Percentiles rank a stretch among this genome's conserved stretches.
phyloP scores from a whole-genome alignment of 2,329 filamentous ascomycete species.

The Ascochyta fabae region DNA sequence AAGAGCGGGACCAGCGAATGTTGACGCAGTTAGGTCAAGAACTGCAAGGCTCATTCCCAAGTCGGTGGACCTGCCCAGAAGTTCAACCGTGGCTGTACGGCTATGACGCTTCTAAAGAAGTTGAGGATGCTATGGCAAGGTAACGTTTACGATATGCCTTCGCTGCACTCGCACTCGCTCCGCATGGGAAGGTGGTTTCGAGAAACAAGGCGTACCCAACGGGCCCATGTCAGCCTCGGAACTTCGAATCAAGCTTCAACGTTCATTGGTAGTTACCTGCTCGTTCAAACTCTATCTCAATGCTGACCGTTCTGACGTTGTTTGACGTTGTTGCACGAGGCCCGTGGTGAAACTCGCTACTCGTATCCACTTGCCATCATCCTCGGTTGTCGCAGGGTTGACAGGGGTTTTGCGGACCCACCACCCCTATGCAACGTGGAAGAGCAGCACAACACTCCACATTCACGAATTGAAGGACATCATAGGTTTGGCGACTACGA shows the following conservation, averaged over 20 bases:
- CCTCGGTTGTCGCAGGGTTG: constrained; percentile 10
- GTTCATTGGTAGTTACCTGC: background rate
- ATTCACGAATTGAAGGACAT: constrained; percentile 10
- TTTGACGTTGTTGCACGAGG: constrained; percentile 14
- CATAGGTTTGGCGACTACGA: background rate
- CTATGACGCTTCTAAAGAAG: constrained; percentile 43
- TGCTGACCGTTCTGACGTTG: constrained; percentile 6
- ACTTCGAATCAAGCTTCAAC: background rate
- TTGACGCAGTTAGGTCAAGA: constrained; percentile 61
- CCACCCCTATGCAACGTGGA: constrained; percentile 1
- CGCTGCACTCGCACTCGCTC: background rate
- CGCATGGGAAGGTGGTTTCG: background rate
- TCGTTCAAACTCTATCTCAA: background rate
- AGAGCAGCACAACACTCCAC: constrained; percentile 4
- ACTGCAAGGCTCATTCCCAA: constrained; percentile 63
- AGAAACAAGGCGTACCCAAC: background rate
- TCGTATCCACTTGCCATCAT: constrained; percentile 1
- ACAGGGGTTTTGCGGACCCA: constrained; percentile 5
- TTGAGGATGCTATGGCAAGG: constrained; percentile 27
- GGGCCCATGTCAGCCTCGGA: constrained; percentile 9
- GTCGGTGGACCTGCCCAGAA: constrained; percentile 58
- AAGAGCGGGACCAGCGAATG: constrained; percentile 64
- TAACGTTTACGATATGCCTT: background rate
- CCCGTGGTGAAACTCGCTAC: constrained; percentile 14
- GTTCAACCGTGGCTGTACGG: constrained; percentile 47